Conservation (phyloP, 495 filamentous ascomycete genomes). For the Rostrohypoxylon terebratum region DNA sequence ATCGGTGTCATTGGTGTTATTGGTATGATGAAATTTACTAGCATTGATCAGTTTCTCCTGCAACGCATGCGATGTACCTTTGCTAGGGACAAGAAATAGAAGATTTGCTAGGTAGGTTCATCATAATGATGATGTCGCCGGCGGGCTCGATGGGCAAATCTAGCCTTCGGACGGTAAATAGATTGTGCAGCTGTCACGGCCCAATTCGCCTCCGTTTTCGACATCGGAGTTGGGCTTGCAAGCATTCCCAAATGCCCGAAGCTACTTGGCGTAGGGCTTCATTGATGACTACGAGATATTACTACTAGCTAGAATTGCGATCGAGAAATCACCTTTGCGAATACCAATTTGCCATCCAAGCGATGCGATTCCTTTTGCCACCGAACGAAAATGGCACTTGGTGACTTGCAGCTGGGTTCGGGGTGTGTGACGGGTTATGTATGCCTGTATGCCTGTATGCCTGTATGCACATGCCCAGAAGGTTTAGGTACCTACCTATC, state of each 20-base stretch:
- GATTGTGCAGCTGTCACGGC: constrained; percentile 38
- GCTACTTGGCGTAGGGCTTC: constrained; percentile 10
- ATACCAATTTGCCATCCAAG: constrained; percentile 16
- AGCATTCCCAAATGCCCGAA: constrained; percentile 27
- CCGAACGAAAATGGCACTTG: constrained; percentile 17
- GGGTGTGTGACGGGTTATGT: constrained; percentile 13
- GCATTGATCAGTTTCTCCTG: constrained; percentile 4
- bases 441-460: constrained; percentile 2
- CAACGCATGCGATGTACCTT: constrained; percentile 6
- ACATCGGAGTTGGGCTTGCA: constrained; percentile 31
- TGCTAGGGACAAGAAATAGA: constrained; percentile 5
- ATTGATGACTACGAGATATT: neutral
- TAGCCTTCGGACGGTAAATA: constrained; percentile 31
- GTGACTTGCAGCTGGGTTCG: constrained; percentile 42
- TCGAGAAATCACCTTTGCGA: constrained; percentile 1
- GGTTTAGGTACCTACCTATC: too few relatives aligned
- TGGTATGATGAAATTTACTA: constrained; percentile 12
- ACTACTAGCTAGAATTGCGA: neutral
- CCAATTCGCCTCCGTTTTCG: constrained; percentile 40
- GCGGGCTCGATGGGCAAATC: constrained; percentile 22
- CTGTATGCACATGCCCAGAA: neutral
- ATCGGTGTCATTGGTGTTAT: neutral
- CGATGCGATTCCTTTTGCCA: constrained; percentile 27
- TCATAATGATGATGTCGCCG: constrained; percentile 39
- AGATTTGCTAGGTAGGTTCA: constrained; percentile 18